These are phyloP conservation scores for Tieghemostelium lacteum DNA, from an alignment of 78 protist species.

Conservation along the genomic window DNA sequence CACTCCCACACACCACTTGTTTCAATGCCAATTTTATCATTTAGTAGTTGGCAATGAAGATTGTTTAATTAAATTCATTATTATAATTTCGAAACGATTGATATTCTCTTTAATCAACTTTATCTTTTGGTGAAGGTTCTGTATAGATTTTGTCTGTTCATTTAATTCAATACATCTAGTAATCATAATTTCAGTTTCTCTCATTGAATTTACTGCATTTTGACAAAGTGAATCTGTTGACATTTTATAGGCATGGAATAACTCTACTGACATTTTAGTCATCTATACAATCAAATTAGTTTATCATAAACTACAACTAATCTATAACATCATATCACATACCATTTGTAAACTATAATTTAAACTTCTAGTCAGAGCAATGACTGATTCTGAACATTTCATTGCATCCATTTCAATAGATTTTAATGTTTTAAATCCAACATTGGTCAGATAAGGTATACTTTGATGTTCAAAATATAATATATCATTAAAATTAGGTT, in stretches of 20 bases:
- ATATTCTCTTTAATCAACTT: slow-evolving; percentile 14
- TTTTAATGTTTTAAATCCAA: slow-evolving; percentile 57
- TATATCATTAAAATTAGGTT: not conserved
- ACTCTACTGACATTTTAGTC: slow-evolving; percentile 49
- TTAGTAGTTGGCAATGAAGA: too few relatives aligned
- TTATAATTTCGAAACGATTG: slow-evolving; percentile 7
- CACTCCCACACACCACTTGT: too few relatives aligned
- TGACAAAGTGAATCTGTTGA: slow-evolving; percentile 25
- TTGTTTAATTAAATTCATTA: slow-evolving; percentile 18
- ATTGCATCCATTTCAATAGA: slow-evolving; percentile 39
- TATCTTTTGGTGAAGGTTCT: slow-evolving; percentile 20
- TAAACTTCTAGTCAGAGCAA: slow-evolving; percentile 19
- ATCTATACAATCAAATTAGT: slow-evolving; percentile 6
- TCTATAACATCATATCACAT: not conserved
- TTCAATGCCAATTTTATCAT: too few relatives aligned
- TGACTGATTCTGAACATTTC: slow-evolving; percentile 55
- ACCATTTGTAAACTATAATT: slow-evolving; percentile 40
- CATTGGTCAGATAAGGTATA: slow-evolving; percentile 44
- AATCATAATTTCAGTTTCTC: slow-evolving; percentile 3
- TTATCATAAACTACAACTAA: not conserved
- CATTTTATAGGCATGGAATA: slow-evolving; percentile 35
- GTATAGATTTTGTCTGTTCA: slow-evolving; percentile 24
- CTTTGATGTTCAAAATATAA: slow-evolving; percentile 27
- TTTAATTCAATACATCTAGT: slow-evolving; percentile 38
- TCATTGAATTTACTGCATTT: not conserved